A percentile compares a stretch with the other conserved stretches of the same genome.
Conservation (phyloP, 1,139 yeast genomes). For the Ogataea hybrid region DNA sequence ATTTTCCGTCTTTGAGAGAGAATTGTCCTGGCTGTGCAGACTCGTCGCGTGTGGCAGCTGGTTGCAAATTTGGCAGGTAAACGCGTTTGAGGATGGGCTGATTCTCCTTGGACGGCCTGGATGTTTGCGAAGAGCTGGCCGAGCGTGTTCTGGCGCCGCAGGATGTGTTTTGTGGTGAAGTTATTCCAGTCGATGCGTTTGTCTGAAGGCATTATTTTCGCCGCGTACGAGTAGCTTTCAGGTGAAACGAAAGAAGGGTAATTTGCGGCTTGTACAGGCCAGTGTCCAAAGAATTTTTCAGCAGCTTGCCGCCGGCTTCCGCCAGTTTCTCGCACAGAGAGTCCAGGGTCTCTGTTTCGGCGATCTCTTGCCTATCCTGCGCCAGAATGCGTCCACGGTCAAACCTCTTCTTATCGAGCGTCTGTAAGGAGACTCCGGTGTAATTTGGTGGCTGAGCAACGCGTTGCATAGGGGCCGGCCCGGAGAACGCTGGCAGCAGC, state of each 20-base stretch:
- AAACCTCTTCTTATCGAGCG: conserved; percentile 82
- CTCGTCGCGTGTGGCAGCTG: not conserved
- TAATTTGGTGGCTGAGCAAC: conserved; percentile 47
- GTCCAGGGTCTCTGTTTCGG: conserved; percentile 40
- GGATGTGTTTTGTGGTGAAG: conserved; percentile 39
- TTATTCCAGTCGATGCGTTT: conserved; percentile 46
- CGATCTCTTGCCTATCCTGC: conserved; percentile 44
- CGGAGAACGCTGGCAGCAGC: conserved; percentile 74
- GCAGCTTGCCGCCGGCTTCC: conserved; percentile 53
- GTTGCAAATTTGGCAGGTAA: conserved; percentile 23
- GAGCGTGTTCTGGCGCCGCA: conserved; percentile 49
- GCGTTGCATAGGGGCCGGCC: conserved; percentile 92
- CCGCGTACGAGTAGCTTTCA: conserved; percentile 52
- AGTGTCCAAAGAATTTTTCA: conserved; percentile 44
- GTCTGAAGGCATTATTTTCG: conserved; percentile 46
- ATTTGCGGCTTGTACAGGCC: conserved; percentile 33
- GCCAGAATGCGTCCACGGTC: conserved; percentile 73
- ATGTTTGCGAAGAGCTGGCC: conserved; percentile 59
- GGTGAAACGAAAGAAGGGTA: conserved; percentile 25
- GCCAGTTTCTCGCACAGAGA: conserved; percentile 52
- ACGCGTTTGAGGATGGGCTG: conserved; percentile 40
- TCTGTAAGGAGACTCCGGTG: conserved; percentile 90
- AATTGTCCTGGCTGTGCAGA: conserved; percentile 43
- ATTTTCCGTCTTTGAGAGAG: conserved; percentile 21
- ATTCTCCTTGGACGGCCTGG: conserved; percentile 15